Evolutionary conservation across 202 grass and related monocot genomes (phyloP).

Genomic region (Zizania palustris): DNA sequence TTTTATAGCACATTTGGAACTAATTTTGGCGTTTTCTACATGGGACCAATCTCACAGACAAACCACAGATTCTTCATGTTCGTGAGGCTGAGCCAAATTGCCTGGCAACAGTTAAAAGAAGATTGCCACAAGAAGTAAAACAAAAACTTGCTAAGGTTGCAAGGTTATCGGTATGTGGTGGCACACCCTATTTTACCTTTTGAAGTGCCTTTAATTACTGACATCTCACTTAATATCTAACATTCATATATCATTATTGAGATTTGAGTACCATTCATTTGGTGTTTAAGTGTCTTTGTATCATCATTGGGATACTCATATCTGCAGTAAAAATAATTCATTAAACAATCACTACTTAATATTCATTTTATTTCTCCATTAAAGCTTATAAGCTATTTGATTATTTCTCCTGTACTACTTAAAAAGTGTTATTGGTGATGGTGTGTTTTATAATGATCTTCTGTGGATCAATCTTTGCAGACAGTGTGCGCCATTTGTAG

Average conservation of each 20-base stretch:
- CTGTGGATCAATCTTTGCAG: too few relatives aligned
- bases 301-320: neutral
- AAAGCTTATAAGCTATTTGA: too few relatives aligned
- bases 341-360: too few relatives aligned
- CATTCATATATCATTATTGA: slow-evolving; percentile 9
- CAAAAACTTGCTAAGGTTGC: slow-evolving; percentile 96
- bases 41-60: slow-evolving; percentile 60
- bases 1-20: slow-evolving; percentile 26
- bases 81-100: slow-evolving; percentile 73
- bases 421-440: too few relatives aligned
- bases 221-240: neutral
- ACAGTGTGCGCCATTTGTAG: too few relatives aligned
- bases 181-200: slow-evolving; percentile 30
- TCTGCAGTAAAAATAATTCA: neutral
- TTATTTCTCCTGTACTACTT: too few relatives aligned
- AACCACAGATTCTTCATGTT: slow-evolving; percentile 69
- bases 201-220: neutral
- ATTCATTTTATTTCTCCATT: too few relatives aligned
- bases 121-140: slow-evolving; percentile 93
- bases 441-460: too few relatives aligned
- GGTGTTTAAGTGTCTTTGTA: neutral
- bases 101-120: slow-evolving; percentile 81
- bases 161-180: slow-evolving; percentile 87
- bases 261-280: slow-evolving; percentile 8
- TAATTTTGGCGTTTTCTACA: slow-evolving; percentile 36